These are phyloP conservation scores for Debaryomyces fabryi DNA, from an alignment of 1,139 yeast species.

Conservation along the genomic window DNA sequence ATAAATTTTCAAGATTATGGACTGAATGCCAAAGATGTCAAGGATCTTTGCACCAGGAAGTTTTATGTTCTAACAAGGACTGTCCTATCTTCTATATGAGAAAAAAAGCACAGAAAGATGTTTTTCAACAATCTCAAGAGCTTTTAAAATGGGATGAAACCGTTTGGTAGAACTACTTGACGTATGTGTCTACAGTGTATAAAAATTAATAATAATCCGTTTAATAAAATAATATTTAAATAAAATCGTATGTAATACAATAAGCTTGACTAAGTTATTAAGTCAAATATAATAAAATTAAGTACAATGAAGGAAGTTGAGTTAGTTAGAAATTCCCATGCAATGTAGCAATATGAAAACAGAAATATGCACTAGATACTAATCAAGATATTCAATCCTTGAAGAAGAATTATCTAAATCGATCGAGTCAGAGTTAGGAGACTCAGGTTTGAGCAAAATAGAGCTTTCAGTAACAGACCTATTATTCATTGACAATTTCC, in stretches of 20 bases:
- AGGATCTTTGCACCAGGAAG: conserved; percentile 94
- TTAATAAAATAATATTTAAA: neutral
- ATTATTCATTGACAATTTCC: conserved; percentile 30
- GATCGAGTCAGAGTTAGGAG: conserved; percentile 6
- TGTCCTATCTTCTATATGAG: conserved; percentile 99
- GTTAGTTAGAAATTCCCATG: neutral
- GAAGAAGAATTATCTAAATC: conserved; percentile 8
- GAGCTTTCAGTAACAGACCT: conserved; percentile 42
- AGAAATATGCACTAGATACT: neutral
- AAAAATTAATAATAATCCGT: neutral
- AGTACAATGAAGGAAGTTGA: neutral
- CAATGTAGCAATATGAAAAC: neutral
- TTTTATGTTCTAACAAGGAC: conserved; percentile 90
- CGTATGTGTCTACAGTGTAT: neutral
- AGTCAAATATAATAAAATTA: neutral
- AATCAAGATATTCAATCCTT: conserved; percentile 10
- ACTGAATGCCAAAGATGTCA: conserved; percentile 98
- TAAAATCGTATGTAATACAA: neutral
- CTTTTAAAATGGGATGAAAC: conserved; percentile 72
- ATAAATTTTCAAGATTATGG: conserved; percentile 88
- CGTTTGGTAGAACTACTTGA: conserved; percentile 42
- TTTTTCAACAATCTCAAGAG: conserved; percentile 67
- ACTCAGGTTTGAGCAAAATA: conserved; percentile 2
- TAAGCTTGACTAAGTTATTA: neutral
- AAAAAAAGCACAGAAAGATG: conserved; percentile 90